Evolutionary conservation across 2,329 filamentous ascomycete genomes (phyloP).

Genomic region (Colletotrichum sp.): DNA sequence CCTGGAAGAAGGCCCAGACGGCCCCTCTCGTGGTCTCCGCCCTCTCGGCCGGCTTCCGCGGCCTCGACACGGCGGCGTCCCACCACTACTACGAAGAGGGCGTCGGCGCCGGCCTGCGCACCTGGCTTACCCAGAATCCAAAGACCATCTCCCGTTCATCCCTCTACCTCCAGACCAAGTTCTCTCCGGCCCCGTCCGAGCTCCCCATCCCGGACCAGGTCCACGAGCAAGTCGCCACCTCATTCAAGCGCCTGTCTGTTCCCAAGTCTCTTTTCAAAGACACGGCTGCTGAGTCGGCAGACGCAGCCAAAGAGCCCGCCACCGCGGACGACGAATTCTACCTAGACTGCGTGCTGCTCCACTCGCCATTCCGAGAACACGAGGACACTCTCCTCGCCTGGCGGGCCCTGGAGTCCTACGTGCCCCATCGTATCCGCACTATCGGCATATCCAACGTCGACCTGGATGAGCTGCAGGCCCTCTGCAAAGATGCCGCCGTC

Average conservation of each 20-base stretch:
- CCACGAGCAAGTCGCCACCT: conserved; percentile 69
- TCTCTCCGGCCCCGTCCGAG: conserved; percentile 36
- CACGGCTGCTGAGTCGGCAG: background rate
- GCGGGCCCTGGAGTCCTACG: conserved; percentile 68
- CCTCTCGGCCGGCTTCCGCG: conserved; percentile 71
- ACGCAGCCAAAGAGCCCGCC: conserved; percentile 17
- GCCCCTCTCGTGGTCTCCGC: conserved; percentile 72
- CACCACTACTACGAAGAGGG: conserved; percentile 78
- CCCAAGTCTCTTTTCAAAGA: background rate
- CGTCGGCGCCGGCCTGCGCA: conserved; percentile 69
- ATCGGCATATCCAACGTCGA: conserved; percentile 80
- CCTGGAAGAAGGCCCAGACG: conserved; percentile 81
- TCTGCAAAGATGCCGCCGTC: conserved; percentile 49
- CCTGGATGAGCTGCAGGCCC: conserved; percentile 57
- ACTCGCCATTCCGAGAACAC: conserved; percentile 58
- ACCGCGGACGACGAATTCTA: conserved; percentile 39
- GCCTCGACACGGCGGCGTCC: conserved; percentile 78
- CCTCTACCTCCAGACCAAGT: conserved; percentile 76
- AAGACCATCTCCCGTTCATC: conserved; percentile 36
- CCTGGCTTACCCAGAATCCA: conserved; percentile 18
- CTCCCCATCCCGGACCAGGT: conserved; percentile 69
- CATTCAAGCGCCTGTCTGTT: conserved; percentile 66
- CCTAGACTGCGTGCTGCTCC: conserved; percentile 78
- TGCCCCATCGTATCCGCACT: conserved; percentile 66
- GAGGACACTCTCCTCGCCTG: conserved; percentile 67